phyloP scores from a whole-genome alignment of 208 protist species.

The Acanthamoeba culbertsoni region DNA sequence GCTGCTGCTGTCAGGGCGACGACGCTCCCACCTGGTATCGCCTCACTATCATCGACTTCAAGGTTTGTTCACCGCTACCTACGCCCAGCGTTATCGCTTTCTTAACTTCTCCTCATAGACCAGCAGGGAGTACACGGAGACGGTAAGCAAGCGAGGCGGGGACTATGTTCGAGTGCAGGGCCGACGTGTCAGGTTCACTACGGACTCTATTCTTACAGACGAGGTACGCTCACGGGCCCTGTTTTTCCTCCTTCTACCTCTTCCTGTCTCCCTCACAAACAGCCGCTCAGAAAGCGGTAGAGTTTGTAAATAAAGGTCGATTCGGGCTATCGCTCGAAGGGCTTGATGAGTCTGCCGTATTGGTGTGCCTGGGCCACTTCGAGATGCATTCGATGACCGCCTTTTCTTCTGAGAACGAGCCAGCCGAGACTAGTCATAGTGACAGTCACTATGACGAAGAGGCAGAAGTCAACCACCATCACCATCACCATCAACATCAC shows the following conservation, averaged over 20 bases:
- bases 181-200: background rate
- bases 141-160: constrained; percentile 37
- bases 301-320: background rate
- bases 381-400: background rate
- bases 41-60: background rate
- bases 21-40: background rate
- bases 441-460: too few relatives aligned
- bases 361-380: background rate
- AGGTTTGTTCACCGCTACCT: background rate
- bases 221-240: too few relatives aligned
- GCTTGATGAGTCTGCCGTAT: background rate
- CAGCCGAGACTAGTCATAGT: background rate
- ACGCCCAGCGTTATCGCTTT: background rate
- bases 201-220: background rate
- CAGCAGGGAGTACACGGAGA: background rate
- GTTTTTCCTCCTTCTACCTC: too few relatives aligned
- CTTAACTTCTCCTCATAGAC: background rate
- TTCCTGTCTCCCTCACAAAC: background rate
- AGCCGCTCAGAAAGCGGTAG: background rate
- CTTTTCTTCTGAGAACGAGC: background rate
- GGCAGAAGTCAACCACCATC: background rate
- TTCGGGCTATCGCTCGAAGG: constrained; percentile 2
- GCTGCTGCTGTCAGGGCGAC: constrained; percentile 38
- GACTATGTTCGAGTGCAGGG: background rate
- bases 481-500: background rate